Percentiles rank a stretch among this genome's conserved stretches.
Evolutionary conservation across 495 filamentous ascomycete species (phyloP).

Genomic region (Tirmania nivea): DNA sequence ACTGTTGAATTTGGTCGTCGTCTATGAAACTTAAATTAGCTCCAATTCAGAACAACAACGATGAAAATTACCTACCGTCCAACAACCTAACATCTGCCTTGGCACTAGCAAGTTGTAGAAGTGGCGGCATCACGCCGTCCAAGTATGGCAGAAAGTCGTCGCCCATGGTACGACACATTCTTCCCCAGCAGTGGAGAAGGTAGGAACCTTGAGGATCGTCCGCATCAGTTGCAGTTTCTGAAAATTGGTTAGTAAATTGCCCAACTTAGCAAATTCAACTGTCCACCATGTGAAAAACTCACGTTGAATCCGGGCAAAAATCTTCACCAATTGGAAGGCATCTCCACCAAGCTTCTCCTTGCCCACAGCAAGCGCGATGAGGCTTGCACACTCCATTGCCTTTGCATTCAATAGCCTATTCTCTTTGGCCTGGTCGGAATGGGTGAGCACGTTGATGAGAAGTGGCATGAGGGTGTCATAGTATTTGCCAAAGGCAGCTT

Average conservation of each 20-base stretch:
- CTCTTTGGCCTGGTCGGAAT: slow-evolving; percentile 60
- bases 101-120: slow-evolving; percentile 73
- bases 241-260: not conserved
- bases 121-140: slow-evolving; percentile 78
- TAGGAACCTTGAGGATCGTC: slow-evolving; percentile 96
- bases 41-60: not conserved
- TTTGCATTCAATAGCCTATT: slow-evolving; percentile 79
- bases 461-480: slow-evolving; percentile 90
- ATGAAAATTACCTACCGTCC: slow-evolving; percentile 26
- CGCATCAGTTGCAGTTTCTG: slow-evolving; percentile 57
- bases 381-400: slow-evolving; percentile 97
- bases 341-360: slow-evolving; percentile 77
- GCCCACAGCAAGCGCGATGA: slow-evolving; percentile 90
- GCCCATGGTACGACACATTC: slow-evolving; percentile 90
- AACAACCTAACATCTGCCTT: slow-evolving; percentile 95
- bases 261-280: too few species aligned
- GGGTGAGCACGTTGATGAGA: slow-evolving; percentile 57
- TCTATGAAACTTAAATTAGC: slow-evolving; percentile 23
- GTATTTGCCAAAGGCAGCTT: slow-evolving; percentile 86
- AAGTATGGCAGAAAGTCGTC: slow-evolving; percentile 82
- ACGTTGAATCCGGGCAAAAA: slow-evolving; percentile 65
- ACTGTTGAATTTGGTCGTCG: slow-evolving; percentile 76
- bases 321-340: slow-evolving; percentile 62
- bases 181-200: slow-evolving; percentile 95
- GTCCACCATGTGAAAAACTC: slow-evolving; percentile 1